Base-by-base conservation (phyloP, 495 filamentous ascomycete species). In the Aeminium ludgeri region DNA sequence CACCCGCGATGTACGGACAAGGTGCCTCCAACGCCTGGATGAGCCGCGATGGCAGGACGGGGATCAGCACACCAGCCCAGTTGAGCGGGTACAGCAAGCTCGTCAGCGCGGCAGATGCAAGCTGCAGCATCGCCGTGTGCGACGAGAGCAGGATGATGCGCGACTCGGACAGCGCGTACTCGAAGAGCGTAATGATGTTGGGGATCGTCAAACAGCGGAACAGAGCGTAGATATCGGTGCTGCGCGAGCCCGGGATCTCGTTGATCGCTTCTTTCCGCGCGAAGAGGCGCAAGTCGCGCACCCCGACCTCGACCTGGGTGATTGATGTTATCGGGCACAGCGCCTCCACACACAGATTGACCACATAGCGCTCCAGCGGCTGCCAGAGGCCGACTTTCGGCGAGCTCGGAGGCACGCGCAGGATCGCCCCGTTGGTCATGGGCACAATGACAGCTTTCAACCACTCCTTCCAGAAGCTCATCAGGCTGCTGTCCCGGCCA, bases 401-500 rank as follows among this genome's bases (percentile, higher is more conserved):
- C 3, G 89, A 96, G 57, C 76, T 91, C 8, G 82, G 68, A 16
- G 89, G 82, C 5, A 97, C 74, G 36, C 85, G 71, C 53, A 87
- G 60, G 30, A 97, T 68, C 10, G 66, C 76, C 30, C 87, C 85
- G 56, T 93, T 81, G 12, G 76, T 85, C 89, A 95, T 95, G 12
- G 89, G 89, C 30, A 94, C 85, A 20, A 86, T 69, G 15, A 97
- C 69, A 7, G 86, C 89, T 58, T 82, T 76, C 30, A 97, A 68
- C 89, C 89, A 97, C 55, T 97, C 89, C 58, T 97, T 97, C 89
- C 89, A 96, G 63, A 97, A 97, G 39, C 73, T 78, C 36, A 86
- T 83, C 65, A 89, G 70, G 40, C 71, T 78, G 20, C 65, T 65
- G 55, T 97, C 87, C 40, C 85, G 73, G 27, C 89, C 89, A 43